Evolutionary conservation across 768 basidiomycete species (phyloP), one percentile per base, ranked within the genome.

Genomic region (Mycena rosella): DNA sequence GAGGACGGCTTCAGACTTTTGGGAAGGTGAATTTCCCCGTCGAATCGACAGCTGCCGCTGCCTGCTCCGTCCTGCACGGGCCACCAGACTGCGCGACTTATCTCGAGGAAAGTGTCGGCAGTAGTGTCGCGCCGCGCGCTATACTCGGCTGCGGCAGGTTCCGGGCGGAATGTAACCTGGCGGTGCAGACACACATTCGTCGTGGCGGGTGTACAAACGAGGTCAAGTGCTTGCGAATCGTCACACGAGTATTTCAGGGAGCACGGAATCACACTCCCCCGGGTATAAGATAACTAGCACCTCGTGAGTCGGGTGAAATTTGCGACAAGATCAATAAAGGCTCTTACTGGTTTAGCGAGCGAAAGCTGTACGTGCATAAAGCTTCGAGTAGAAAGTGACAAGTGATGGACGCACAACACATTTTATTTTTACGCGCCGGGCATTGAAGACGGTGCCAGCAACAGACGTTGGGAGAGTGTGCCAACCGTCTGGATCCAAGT

Each of bases 401-500:
- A 49, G 1, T 34, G 26, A 32, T 54, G 18, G 8, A 67, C 78
- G 64, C 63, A 81, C 80, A 32, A 73, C 63, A 55, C 76, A 78
- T 29, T 75, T 68, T 8, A 82, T 60, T 49, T 76, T 72, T 17
- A 75, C 75, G 36, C 71, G 59, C 24, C 72, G 67, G n/a, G 67
- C 38, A 26, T 73, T 72, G 30, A 74, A 71, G 20, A 78, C 47
- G 42, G 55, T 72, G 2, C 77, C 78, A 32, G 55, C 65, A 11
- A 77, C 56, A 2, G 54, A 63, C 24, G 74, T 58, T 20, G 67
- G 69, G 17, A 79, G 56, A 9, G 72, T 73, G 30, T 61, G 64
- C 83, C 83, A 84, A 7, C 83, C 83, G 27, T 67, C 59, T 10
- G 79, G 79, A 61, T 83, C 83, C 32, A 71, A 71, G 17, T 73